These are phyloP conservation scores for Ustilaginoidea virens DNA, from an alignment of 2,329 filamentous ascomycete species.

Conservation along the genomic window DNA sequence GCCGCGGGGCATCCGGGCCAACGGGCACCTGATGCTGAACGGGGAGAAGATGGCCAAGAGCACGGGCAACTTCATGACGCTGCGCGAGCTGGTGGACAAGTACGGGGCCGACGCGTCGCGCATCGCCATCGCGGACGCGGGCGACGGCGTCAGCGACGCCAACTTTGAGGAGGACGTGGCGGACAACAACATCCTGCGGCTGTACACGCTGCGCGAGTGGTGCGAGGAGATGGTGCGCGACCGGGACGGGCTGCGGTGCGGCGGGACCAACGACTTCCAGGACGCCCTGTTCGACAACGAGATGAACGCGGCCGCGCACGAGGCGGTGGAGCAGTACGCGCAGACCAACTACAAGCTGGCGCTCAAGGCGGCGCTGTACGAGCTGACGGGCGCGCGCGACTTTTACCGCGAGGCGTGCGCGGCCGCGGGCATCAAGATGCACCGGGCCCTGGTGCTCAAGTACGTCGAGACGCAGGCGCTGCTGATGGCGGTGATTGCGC, in stretches of 20 bases:
- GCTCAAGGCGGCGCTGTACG: constrained; percentile 77
- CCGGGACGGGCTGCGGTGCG: constrained; percentile 53
- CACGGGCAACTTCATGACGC: constrained; percentile 91
- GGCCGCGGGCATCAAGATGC: constrained; percentile 70
- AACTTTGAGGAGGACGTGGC: constrained; percentile 96
- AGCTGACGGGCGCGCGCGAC: constrained; percentile 77
- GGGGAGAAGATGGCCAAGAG: constrained; percentile 98
- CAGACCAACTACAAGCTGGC: constrained; percentile 64
- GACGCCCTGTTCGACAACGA: constrained; percentile 90
- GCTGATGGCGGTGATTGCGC: constrained; percentile 68
- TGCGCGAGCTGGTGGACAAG: constrained; percentile 73
- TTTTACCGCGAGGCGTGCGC: constrained; percentile 75
- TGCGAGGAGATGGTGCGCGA: constrained; percentile 72
- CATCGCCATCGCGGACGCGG: constrained; percentile 84
- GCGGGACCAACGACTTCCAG: constrained; percentile 60
- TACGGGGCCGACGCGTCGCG: constrained; percentile 89
- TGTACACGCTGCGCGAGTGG: constrained; percentile 77
- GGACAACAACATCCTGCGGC: constrained; percentile 75
- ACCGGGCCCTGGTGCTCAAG: constrained; percentile 59
- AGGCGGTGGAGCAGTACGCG: constrained; percentile 65
- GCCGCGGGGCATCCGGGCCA: constrained; percentile 73
- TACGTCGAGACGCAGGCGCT: constrained; percentile 82
- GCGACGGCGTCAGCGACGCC: constrained; percentile 85
- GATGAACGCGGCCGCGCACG: constrained; percentile 67
- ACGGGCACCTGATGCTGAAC: constrained; percentile 88